A percentile compares a stretch with the other conserved stretches of the same genome.
phyloP scores from a whole-genome alignment of 768 basidiomycete species.

The Leccinellum luteum region DNA sequence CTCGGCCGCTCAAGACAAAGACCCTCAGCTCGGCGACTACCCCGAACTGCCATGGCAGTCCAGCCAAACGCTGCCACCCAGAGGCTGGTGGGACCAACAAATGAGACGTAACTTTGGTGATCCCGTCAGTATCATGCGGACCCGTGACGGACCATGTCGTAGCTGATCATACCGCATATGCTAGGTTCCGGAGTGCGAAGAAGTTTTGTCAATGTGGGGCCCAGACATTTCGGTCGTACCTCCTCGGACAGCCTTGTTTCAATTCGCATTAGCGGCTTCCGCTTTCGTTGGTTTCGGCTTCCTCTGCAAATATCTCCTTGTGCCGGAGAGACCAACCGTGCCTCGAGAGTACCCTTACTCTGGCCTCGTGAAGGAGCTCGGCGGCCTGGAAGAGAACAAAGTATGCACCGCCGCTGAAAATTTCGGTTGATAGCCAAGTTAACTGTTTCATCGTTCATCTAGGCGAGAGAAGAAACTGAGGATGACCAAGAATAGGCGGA shows the following conservation, averaged over 20 bases:
- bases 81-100: slow-evolving; percentile 74
- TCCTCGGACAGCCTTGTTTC: slow-evolving; percentile 58
- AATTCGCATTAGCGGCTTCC: slow-evolving; percentile 58
- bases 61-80: slow-evolving; percentile 58
- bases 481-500: slow-evolving; percentile 33
- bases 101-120: slow-evolving; percentile 82
- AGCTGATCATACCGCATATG: slow-evolving; percentile 13
- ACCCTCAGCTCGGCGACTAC: slow-evolving; percentile 72
- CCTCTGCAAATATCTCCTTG: slow-evolving; percentile 50
- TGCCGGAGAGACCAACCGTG: slow-evolving; percentile 62
- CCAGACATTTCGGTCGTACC: slow-evolving; percentile 68
- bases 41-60: slow-evolving; percentile 69
- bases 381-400: slow-evolving; percentile 77
- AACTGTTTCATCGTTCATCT: neutral
- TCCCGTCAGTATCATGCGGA: slow-evolving; percentile 45
- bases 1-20: slow-evolving; percentile 35
- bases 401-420: slow-evolving; percentile 36
- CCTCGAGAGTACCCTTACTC: slow-evolving; percentile 75
- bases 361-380: slow-evolving; percentile 74
- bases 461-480: slow-evolving; percentile 39
- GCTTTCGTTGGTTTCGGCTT: slow-evolving; percentile 67
- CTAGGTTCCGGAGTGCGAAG: slow-evolving; percentile 79
- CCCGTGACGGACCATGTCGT: neutral
- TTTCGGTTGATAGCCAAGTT: slow-evolving; percentile 5
- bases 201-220: slow-evolving; percentile 84